Evolutionary conservation across 805 yeast genomes (phyloP), one percentile per base, ranked within the genome.

Genomic region (Hanseniaspora lachancei): DNA sequence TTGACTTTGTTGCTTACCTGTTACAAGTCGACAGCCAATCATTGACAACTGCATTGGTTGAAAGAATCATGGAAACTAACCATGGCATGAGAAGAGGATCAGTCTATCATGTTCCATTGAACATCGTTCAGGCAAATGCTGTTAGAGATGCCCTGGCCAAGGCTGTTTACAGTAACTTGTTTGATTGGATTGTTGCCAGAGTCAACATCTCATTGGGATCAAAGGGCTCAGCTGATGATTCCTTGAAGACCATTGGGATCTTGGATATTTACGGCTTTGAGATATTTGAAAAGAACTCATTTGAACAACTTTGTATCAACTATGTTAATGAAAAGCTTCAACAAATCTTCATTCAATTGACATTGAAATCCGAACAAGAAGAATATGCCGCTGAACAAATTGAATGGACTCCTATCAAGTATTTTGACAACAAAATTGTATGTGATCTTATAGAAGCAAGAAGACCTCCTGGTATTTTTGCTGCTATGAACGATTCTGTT

Each of bases 181-280:
- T 93, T 64, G 97, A 93, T 59, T 89, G 97, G 97, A 89, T 93
- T 64, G 97, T 93, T 18, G 86, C 76, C 55, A 80, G 97, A 65
- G 95, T 93, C 46, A 93, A 93, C 68, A 70, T 74, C 47, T 86
- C 97, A 0, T 76, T 93, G 62, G 79, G 80, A 23, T 66, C 80
- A 0, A 72, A 72, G 55, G 71, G 74, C 36, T 76, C 77, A 57
- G 74, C 72, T 9, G 68, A 74, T 35, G 44, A 36, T 21, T 43
- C 55, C 10, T 51, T 51, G n/a, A 86, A 83, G 64, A 84, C 95
- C 29, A 83, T 93, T 63, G 97, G 97, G 60, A 89, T 89, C 62
- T 75, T 89, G 65, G 97, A 89, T 79, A 89, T 91, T 61, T 89
- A 89, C 66, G 97, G 97, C 10, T 89, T 89, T 72, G 97, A 89